These are phyloP conservation scores for Suillus brevipes DNA, from an alignment of 768 basidiomycete genomes.

Conservation along the genomic window DNA sequence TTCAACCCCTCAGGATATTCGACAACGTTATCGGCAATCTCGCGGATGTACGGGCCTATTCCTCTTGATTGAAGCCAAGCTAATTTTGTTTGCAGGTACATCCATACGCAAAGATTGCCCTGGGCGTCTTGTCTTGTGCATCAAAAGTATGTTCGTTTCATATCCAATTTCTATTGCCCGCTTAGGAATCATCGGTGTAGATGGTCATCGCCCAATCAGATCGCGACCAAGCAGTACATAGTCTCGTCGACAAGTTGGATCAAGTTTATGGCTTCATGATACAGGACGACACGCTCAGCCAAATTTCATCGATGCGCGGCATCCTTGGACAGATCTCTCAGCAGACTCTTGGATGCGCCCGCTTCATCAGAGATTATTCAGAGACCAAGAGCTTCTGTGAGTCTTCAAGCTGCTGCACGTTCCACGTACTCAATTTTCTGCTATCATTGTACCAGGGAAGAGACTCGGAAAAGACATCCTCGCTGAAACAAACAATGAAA, in stretches of 20 bases:
- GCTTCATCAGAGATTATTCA: conserved; percentile 11
- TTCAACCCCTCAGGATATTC: background rate
- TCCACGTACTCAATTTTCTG: background rate
- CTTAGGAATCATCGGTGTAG: background rate
- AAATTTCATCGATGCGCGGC: background rate
- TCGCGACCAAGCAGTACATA: background rate
- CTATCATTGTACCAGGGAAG: background rate
- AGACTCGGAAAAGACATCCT: background rate
- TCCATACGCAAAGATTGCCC: conserved; percentile 5
- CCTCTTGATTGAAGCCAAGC: background rate
- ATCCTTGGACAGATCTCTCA: conserved; percentile 8
- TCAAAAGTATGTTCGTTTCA: background rate
- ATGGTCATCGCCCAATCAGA: conserved; percentile 1
- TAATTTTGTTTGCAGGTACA: background rate
- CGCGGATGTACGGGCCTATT: background rate
- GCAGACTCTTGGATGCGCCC: conserved; percentile 6
- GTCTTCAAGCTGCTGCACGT: background rate
- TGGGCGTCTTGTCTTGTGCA: background rate
- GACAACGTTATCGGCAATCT: background rate
- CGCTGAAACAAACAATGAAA: too few species aligned
- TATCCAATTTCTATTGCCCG: too few species aligned
- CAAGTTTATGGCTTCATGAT: conserved; percentile 9
- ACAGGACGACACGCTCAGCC: background rate
- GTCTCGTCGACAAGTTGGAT: conserved; percentile 6
- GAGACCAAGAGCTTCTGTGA: conserved; percentile 10